These are phyloP conservation scores for Neurospora terricola DNA, from an alignment of 495 filamentous ascomycete species.

Conservation along the genomic window DNA sequence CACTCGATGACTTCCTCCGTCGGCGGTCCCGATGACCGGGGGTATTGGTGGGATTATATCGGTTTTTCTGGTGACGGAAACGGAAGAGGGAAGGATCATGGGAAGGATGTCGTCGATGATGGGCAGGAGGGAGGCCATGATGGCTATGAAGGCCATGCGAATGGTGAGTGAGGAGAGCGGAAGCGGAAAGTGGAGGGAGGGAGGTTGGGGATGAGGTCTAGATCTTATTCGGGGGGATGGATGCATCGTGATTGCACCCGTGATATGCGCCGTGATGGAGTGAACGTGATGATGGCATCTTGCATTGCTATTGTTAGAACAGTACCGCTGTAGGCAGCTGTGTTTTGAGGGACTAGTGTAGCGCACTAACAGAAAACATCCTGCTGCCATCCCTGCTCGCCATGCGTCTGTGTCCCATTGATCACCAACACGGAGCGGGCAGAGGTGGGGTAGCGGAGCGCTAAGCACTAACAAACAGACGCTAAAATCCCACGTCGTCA, in stretches of 20 bases:
- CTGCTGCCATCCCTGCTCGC: background rate
- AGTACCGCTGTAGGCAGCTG: background rate
- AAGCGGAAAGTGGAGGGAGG: background rate
- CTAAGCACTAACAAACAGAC: background rate
- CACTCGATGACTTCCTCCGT: slow-evolving; percentile 22
- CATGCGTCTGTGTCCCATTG: background rate
- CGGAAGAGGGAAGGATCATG: slow-evolving; percentile 37
- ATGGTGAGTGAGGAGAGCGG: background rate
- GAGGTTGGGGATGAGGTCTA: background rate
- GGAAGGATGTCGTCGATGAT: slow-evolving; percentile 39
- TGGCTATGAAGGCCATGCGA: background rate
- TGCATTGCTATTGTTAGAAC: background rate
- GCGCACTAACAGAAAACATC: background rate
- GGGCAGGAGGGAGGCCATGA: slow-evolving; percentile 38
- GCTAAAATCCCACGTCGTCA: background rate
- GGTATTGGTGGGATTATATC: slow-evolving; percentile 26
- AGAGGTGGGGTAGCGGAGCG: background rate
- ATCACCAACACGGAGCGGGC: background rate
- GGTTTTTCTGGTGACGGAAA: slow-evolving; percentile 33
- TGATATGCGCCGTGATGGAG: background rate
- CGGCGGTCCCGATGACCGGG: slow-evolving; percentile 13
- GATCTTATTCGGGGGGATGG: background rate
- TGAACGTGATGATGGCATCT: background rate
- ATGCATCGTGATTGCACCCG: background rate
- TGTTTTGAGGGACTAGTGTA: background rate